Evolutionary conservation across 495 filamentous ascomycete species (phyloP).

Genomic region (Mytilinidion resinicola): DNA sequence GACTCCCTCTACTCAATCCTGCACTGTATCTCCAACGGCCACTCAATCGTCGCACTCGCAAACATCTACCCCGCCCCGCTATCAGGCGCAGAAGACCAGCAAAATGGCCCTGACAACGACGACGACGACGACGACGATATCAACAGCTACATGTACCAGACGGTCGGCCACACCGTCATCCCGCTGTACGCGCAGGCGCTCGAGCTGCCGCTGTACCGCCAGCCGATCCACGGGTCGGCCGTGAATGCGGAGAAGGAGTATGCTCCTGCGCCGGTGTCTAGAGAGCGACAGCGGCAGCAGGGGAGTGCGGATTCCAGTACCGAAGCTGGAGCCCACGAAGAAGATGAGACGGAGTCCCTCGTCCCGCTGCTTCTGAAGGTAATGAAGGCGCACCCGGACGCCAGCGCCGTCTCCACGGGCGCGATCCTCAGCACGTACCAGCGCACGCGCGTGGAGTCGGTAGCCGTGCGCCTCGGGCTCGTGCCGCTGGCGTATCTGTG

Average conservation of each 20-base stretch:
- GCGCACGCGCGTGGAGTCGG: constrained; percentile 85
- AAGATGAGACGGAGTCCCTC: constrained; percentile 80
- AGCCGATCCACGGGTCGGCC: constrained; percentile 61
- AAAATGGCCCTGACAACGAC: no score
- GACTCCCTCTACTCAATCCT: constrained; percentile 92
- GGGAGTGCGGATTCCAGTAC: constrained; percentile 25
- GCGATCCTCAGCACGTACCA: constrained; percentile 95
- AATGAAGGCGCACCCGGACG: constrained; percentile 58
- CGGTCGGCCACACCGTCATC: constrained; percentile 80
- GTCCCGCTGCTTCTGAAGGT: constrained; percentile 63
- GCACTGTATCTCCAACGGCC: constrained; percentile 80
- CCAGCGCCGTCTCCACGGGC: constrained; percentile 80
- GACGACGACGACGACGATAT: constrained; percentile 66
- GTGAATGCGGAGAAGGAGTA: constrained; percentile 61
- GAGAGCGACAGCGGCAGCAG: no score
- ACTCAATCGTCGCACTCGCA: constrained; percentile 78
- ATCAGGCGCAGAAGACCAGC: not conserved
- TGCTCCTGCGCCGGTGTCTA: constrained; percentile 18
- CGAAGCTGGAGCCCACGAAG: not conserved
- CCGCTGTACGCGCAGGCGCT: constrained; percentile 78
- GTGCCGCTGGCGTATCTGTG: constrained; percentile 80
- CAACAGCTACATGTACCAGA: constrained; percentile 99
- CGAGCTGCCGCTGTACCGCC: constrained; percentile 70
- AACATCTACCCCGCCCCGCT: constrained; percentile 66
- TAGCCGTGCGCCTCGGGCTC: constrained; percentile 69